These are phyloP conservation scores for Elsinoe batatas DNA, from an alignment of 2,329 filamentous ascomycete genomes.

Conservation along the genomic window DNA sequence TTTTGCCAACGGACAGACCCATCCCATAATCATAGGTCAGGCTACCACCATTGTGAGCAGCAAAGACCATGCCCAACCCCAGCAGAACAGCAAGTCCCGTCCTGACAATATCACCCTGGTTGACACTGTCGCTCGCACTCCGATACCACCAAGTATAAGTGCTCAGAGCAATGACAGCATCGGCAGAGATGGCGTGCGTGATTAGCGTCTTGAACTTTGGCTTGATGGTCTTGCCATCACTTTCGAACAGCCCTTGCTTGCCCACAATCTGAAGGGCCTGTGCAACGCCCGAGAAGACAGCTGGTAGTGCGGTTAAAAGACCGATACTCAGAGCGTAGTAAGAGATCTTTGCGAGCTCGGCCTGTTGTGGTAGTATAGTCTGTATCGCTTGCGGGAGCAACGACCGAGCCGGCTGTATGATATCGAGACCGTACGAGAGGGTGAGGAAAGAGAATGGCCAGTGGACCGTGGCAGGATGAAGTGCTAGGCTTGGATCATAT, in stretches of 20 bases:
- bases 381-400: slow-evolving; percentile 23
- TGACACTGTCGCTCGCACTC: slow-evolving; percentile 21
- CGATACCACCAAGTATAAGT: slow-evolving; percentile 37
- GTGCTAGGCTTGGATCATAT: slow-evolving; percentile 28
- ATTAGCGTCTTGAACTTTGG: slow-evolving; percentile 34
- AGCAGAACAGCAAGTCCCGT: slow-evolving; percentile 30
- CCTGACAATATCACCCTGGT: slow-evolving; percentile 26
- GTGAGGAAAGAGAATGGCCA: slow-evolving; percentile 39
- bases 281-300: slow-evolving; percentile 25
- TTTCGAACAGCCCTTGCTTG: slow-evolving; percentile 34
- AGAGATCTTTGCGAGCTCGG: slow-evolving; percentile 31
- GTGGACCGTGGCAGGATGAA: slow-evolving; percentile 33
- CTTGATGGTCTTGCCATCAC: slow-evolving; percentile 27
- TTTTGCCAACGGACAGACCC: slow-evolving; percentile 28
- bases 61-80: slow-evolving; percentile 29
- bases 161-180: slow-evolving; percentile 30
- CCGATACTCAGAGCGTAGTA: slow-evolving; percentile 38
- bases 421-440: slow-evolving; percentile 34
- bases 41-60: slow-evolving; percentile 34
- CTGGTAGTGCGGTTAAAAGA: slow-evolving; percentile 26
- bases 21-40: slow-evolving; percentile 39
- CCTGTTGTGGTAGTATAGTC: slow-evolving; percentile 25
- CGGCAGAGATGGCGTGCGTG: slow-evolving; percentile 35
- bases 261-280: slow-evolving; percentile 34
- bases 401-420: slow-evolving; percentile 28